Conservation (phyloP, 148 eudicot genomes). For the Camellia sinensis region DNA sequence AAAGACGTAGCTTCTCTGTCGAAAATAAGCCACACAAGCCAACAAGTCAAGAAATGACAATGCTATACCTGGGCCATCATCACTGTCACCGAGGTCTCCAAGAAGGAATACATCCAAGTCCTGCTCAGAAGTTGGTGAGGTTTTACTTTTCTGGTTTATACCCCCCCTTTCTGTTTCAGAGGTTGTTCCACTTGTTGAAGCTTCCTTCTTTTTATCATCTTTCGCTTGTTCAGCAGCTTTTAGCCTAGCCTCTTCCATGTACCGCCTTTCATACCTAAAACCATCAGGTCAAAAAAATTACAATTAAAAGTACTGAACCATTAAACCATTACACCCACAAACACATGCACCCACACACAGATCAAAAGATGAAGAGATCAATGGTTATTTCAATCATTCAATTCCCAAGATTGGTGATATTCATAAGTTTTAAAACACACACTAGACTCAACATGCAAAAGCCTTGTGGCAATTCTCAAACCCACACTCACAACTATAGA, state of each 20-base stretch:
- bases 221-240: conserved; percentile 59
- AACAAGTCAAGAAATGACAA: conserved; percentile 3
- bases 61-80: conserved; percentile 74
- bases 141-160: conserved; percentile 44
- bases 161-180: conserved; percentile 45
- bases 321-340: not conserved
- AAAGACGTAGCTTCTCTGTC: not conserved
- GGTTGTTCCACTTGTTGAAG: conserved; percentile 28
- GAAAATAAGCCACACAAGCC: not conserved
- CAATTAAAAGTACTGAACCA: not conserved
- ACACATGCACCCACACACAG: not conserved
- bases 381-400: not conserved
- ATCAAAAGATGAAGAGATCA: not conserved
- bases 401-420: not conserved
- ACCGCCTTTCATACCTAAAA: conserved; percentile 69
- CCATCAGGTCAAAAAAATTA: conserved; percentile 10
- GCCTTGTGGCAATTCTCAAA: not conserved
- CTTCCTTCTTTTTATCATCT: conserved; percentile 51
- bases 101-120: conserved; percentile 97
- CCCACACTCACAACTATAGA: not conserved
- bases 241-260: conserved; percentile 57
- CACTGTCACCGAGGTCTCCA: conserved; percentile 84
- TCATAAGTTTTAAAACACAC: not conserved
- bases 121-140: conserved; percentile 65
- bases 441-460: not conserved